Evolutionary conservation across 2,329 filamentous ascomycete species (phyloP), one percentile per base, ranked within the genome.

Genomic region (Clarireedia hainanense): DNA sequence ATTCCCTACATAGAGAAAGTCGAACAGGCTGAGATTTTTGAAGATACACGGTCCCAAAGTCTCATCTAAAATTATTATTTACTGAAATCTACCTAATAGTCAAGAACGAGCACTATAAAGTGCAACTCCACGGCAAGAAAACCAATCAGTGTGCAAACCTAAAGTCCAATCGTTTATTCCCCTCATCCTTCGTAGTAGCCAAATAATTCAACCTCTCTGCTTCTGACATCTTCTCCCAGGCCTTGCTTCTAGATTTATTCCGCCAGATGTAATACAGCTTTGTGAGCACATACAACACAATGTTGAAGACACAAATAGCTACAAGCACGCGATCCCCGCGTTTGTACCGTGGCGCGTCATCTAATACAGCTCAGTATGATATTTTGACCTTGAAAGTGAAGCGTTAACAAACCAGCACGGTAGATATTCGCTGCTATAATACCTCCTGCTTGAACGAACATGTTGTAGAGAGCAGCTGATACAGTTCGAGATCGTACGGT

Each of bases 391-490:
- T 34, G 30, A 34, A 12, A 4, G 9, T 12, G 30, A 9, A 10
- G 9, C 10, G 30, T 34, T 3, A 34, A 34, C 30, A 34, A 4
- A 34, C 30, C 30, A 4, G 74, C 68, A 5, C 74, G 69, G 58
- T 79, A 80, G 15, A 67, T 58, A 14, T 67, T 65, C 1, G 64
- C 54, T 5, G 58, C 56, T 12, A 63, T 74, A 30, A 77, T 73
- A 0, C 67, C 69, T 15, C 71, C 69, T 0, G 71, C 69, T 61
- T 78, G 75, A 2, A 74, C 71, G 34, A 69, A 73, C 74, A 78
- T 78, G 64, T 85, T 86, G 68, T 86, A 86, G 17, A 81, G 70
- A 0, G 80, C 83, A 0, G 81, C 78, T 0, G 80, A 80, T 1
- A 88, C 80, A 1, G 83, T 80, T 6, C 83, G 73, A 5, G 79